Evolutionary conservation across 306 rosid species (phyloP), one percentile per base, ranked within the genome.

Genomic region (Dicorynia guianensis): DNA sequence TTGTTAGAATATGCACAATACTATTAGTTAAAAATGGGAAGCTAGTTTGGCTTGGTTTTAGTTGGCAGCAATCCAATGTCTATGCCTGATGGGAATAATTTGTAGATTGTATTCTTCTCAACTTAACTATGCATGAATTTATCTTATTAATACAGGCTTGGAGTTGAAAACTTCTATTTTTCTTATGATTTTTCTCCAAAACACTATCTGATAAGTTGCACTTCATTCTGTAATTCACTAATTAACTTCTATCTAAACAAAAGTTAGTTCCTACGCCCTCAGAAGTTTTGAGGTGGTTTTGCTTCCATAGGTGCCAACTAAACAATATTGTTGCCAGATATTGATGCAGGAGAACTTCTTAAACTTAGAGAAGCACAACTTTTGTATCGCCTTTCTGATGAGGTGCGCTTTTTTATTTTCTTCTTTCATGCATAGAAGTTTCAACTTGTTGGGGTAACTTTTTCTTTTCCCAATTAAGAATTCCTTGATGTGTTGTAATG

Each of bases 291-390:
- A 34, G 63, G 36, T 4, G 8, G 43, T 18, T 68, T 63, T 75
- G 59, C 69, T 78, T 75, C 38, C 59, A 55, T 19, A 8, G 49
- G 58, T 71, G 70, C 76, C 84, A 74, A 79, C 56, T 48, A 61
- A 55, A 54, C 14, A 60, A 68, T 25, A 25, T 77, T 64, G 6
- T 75, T 85, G 19, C 69, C 84, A 96, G 99, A 89, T 87, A 61
- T 92, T 71, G 74, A 83, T 53, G 84, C 65, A 47, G 97, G 63
- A 80, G 76, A 74, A 77, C 99, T 96, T 82, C 78, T 92, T 62
- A 76, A 81, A 75, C 98, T 92, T 35, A 90, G 88, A 74, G 93
- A 92, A 74, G 86, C 88, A 60, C 99, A 95, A 67, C 72, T 8
- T 35, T 53, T 76, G 57, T 90, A 67, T 79, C 88, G 72, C 69